Conservation (phyloP, 257 asterid genomes). For the Lycium barbarum region DNA sequence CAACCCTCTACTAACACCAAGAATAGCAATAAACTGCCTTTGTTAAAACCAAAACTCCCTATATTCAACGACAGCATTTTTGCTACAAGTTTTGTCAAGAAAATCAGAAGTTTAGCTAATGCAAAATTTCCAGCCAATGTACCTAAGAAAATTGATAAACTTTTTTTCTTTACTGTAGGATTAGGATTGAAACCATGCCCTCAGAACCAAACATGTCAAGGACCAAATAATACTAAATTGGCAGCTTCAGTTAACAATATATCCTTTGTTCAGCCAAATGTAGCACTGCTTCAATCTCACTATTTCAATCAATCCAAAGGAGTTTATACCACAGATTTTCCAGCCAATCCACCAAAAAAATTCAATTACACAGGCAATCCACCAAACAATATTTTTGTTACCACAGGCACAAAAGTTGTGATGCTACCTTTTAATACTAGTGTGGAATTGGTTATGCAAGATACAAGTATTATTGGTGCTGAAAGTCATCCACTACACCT, state of each 20-base stretch:
- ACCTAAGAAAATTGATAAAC: slow-evolving; percentile 48
- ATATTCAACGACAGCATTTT: too few relatives aligned
- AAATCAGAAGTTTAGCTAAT: slow-evolving; percentile 2
- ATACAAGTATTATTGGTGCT: slow-evolving; percentile 60
- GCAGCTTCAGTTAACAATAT: slow-evolving; percentile 59
- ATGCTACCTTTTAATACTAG: slow-evolving; percentile 50
- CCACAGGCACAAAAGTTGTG: slow-evolving; percentile 55
- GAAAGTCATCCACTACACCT: slow-evolving; percentile 72
- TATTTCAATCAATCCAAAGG: slow-evolving; percentile 57
- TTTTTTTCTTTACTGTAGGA: slow-evolving; percentile 66
- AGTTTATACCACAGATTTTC: slow-evolving; percentile 65
- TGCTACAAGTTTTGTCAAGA: too few relatives aligned
- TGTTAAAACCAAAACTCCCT: too few relatives aligned
- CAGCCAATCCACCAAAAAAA: slow-evolving; percentile 54
- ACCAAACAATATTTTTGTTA: slow-evolving; percentile 45
- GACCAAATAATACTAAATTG: slow-evolving; percentile 61
- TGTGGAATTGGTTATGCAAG: slow-evolving; percentile 67
- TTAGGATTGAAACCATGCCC: slow-evolving; percentile 55
- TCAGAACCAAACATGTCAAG: slow-evolving; percentile 52
- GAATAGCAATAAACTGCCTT: too few relatives aligned
- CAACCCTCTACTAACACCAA: too few relatives aligned
- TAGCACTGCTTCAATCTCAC: slow-evolving; percentile 65
- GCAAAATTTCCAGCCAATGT: slow-evolving; percentile 58
- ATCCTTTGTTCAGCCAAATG: slow-evolving; percentile 59
- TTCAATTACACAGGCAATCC: slow-evolving; percentile 69